A percentile compares a stretch with the other conserved stretches of the same genome.
These are phyloP conservation scores for Talaromyces proteolyticus DNA, from an alignment of 495 filamentous ascomycete species.

Conservation along the genomic window DNA sequence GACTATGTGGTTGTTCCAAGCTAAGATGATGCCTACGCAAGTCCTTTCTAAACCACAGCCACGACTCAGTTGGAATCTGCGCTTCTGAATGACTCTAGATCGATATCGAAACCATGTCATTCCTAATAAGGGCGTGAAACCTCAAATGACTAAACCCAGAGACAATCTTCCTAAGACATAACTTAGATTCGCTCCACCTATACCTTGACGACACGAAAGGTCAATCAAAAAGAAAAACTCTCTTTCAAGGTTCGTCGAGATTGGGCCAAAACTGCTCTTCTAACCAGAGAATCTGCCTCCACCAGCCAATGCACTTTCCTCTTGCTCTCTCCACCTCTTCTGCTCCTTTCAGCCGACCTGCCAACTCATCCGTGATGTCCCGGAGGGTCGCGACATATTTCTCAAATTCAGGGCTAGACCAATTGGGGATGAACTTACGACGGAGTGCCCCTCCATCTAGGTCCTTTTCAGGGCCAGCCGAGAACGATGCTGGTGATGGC, in stretches of 20 bases:
- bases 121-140: no score
- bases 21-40: no score
- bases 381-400: constrained; percentile 45
- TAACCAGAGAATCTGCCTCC: constrained; percentile 47
- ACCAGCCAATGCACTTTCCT: constrained; percentile 35
- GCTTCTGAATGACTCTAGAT: no score
- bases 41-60: no score
- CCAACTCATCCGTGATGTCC: constrained; percentile 38
- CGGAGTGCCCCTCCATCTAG: constrained; percentile 56
- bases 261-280: constrained; percentile 48
- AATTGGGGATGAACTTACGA: constrained; percentile 60
- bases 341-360: constrained; percentile 28
- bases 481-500: background rate
- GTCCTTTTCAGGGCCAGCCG: constrained; percentile 5
- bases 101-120: no score
- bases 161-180: no score
- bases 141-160: no score
- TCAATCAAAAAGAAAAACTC: no score
- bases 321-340: constrained; percentile 25
- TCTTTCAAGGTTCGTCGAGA: constrained; percentile 4
- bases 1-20: no score
- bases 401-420: constrained; percentile 54
- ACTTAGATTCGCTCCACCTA: no score
- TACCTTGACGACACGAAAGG: no score
- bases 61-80: no score